Evolutionary conservation across 768 basidiomycete genomes (phyloP), one percentile per base, ranked within the genome.

Genomic region (Boletellus ananiceps): DNA sequence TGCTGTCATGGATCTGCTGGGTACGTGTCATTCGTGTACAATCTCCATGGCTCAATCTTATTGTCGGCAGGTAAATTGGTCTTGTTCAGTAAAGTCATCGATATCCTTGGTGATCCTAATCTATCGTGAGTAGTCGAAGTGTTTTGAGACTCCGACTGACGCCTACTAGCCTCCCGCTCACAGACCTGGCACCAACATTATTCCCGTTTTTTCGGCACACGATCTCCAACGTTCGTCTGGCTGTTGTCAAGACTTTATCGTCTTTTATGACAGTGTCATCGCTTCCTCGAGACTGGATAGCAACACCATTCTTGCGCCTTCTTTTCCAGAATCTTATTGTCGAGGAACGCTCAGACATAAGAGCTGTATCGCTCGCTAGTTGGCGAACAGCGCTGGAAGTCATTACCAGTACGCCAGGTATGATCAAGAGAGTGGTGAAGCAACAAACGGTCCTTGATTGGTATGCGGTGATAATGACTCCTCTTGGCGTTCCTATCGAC

Each of bases 131-230:
- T 77, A 52, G 19, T 46, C 43, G 27, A 19, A 6, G n/a, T 33
- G 15, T 27, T 37, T 51, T 16, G 35, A 33, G 41, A 25, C 5
- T 11, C 37, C 41, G 50, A 21, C 54, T 51, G 13, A 61, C 14
- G 32, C 40, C 33, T 5, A 29, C 11, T 53, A 93, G 91, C n/a
- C 73, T 84, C 40, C 86, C 92, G 4, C 76, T 97, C 27, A 76
- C 83, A n/a, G 78, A 78, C 3, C 79, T 96, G 48, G 88, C 94
- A 6, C 87, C 88, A 2, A 89, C 87, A 1, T 72, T 95, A 5
- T 98, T 92, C 70, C 91, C 95, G 4, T 97, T 95, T 76, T 94
- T 97, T 71, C 89, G 96, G 15, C 96, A 99, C 67, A 94, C 95
- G 0, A 98, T 99, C 59, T 70, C 88, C 1, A 86, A 86, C 52